Base-by-base conservation (phyloP, 495 filamentous ascomycete genomes). In the Opeltia flavorubescens region DNA sequence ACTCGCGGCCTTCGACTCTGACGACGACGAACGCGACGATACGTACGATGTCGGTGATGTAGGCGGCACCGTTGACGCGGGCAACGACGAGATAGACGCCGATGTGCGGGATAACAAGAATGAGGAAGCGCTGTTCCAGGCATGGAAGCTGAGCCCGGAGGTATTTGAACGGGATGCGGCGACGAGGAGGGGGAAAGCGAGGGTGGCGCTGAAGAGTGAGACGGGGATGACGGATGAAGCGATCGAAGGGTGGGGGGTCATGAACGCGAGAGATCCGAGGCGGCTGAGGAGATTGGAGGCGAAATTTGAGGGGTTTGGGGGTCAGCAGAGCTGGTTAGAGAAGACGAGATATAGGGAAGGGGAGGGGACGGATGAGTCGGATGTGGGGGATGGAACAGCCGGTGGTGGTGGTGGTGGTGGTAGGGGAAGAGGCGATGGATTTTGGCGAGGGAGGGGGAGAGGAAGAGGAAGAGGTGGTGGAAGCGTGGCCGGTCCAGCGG, bases 11-110 rank as follows among this genome's bases (percentile, higher is more conserved):
- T 95, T 96, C 56, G 89, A 96, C 66, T 80, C 80, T 0, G 91
- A 95, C 53, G 89, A 95, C 57, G 91, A 98, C 64, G 91, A 98
- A 65, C 80, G 87, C 28, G 91, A 98, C 64, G 91, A 98, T 58
- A 96, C 91, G 1, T 98, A 98, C 62, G 91, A 98, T 55, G 72
- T 78, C 7, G 83, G 75, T 33, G 91, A 96, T 54, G 87, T 95
- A 5, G 91, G 91, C 46, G 86, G 89, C 9, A 84, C 84, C 3
- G 77, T 95, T 8, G 84, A 93, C 47, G 57, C 64, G 18, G 60
- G 66, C 17, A 45, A 60, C 24, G 65, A 66, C 44, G 69, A 68
- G 18, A 55, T 59, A 12, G 61, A 64, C 13, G 60, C 61, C 35
- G 62, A 69, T 36, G 57, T 57, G 4, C 36, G 49, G 24, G 53